Percentiles rank a stretch among this genome's conserved stretches.
Evolutionary conservation across 1,284 basidiomycete species (phyloP).

Genomic region (Mycosarcoma mackinlayi): DNA sequence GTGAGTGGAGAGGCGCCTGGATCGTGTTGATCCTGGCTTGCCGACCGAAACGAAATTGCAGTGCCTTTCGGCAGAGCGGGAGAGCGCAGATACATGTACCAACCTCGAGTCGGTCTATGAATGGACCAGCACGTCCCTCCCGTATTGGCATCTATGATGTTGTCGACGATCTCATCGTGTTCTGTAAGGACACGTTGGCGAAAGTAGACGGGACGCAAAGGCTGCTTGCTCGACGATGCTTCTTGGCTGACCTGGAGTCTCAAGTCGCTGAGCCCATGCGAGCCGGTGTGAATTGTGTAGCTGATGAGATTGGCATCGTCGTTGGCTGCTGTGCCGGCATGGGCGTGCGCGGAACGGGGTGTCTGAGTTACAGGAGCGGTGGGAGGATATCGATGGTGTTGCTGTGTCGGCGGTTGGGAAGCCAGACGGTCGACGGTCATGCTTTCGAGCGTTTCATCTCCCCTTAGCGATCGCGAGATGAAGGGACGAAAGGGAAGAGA

Average conservation of each 20-base stretch:
- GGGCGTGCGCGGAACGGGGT: neutral
- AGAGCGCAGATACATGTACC: slow-evolving; percentile 58
- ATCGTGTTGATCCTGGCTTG: slow-evolving; percentile 16
- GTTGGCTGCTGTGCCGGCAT: neutral
- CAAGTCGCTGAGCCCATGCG: slow-evolving; percentile 27
- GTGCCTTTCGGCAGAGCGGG: slow-evolving; percentile 47
- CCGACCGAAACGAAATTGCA: slow-evolving; percentile 48
- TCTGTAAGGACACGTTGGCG: slow-evolving; percentile 45
- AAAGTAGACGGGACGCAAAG: slow-evolving; percentile 46
- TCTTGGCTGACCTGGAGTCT: slow-evolving; percentile 45
- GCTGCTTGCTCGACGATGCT: slow-evolving; percentile 24
- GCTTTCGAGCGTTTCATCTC: neutral
- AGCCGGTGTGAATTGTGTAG: slow-evolving; percentile 43
- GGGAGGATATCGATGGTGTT: slow-evolving; percentile 14
- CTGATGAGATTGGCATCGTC: slow-evolving; percentile 7
- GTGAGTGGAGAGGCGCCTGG: slow-evolving; percentile 41
- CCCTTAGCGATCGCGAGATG: neutral
- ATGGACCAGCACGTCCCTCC: slow-evolving; percentile 51
- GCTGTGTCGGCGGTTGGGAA: neutral
- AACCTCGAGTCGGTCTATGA: slow-evolving; percentile 55
- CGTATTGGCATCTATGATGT: slow-evolving; percentile 44
- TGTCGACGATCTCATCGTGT: slow-evolving; percentile 59
- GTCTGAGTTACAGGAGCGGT: neutral
- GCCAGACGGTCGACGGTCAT: slow-evolving; percentile 1
- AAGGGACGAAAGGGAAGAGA: neutral